Base-by-base conservation (phyloP, 257 asterid species). In the Solanum etuberosum region DNA sequence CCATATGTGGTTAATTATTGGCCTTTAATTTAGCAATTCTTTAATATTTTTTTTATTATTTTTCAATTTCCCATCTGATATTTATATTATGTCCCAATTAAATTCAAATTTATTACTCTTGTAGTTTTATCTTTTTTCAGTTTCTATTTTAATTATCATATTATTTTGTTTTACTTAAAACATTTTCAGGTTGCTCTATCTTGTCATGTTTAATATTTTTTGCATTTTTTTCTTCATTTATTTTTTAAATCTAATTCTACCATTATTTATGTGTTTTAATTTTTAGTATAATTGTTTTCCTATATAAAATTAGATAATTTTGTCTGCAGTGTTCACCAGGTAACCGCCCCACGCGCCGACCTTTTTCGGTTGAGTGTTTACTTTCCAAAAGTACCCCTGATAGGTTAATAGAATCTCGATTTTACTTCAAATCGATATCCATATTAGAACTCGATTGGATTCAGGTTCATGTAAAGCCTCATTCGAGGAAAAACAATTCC, bases 271-370 rank as follows among this genome's bases (percentile, higher is more conserved):
- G 21, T 48, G 3, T 54, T 54, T 20, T 20, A 54, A 18, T 54
- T 54, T 20, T 0, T 54, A 20, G 67, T 61, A 61, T 61, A 23
- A 61, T 61, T 10, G 31, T 61, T 21, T 40, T 15, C 27, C 3
- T 29, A 13, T 14, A 27, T 72, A 74, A 61, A 51, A 31, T 12
- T n/a, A 31, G 83, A 34, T 43, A 57, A 72, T 65, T 84, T 83
- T 78, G 65, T 91, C 72, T 83, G 80, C 88, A 54, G 89, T 20
- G 29, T 34, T 23, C 83, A 63, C 32, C 83, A 34, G 83, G 83
- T 71, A 87, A 88, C 92, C 91, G 89, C 6, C 91, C 90, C 88
- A 77, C 71, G 91, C 86, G 85, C 92, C 88, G 86, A 32, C 87
- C 85, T 34, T 48, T 74, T 12, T 23, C 4, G 1, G 12, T n/a